Evolutionary conservation across 352 stramenopile genomes (phyloP).

Genomic region (Phytopythium kandeliae): DNA sequence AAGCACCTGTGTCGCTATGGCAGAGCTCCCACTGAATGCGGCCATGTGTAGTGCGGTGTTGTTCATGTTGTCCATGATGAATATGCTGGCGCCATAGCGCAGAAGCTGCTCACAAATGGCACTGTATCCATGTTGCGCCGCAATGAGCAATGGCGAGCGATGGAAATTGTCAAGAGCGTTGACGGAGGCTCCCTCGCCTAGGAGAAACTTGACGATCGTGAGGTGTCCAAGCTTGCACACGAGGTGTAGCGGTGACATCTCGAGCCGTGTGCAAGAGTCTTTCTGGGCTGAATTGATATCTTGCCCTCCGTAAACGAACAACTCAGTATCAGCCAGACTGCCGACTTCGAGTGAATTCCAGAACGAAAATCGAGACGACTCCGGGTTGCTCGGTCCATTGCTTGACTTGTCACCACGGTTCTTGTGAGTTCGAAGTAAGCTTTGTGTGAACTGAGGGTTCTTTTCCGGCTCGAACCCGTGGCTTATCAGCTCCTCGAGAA

Average conservation of each 20-base stretch:
- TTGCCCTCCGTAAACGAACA: slow-evolving; percentile 64
- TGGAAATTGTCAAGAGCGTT: slow-evolving; percentile 45
- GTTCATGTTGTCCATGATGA: slow-evolving; percentile 48
- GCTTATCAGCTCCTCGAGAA: slow-evolving; percentile 43
- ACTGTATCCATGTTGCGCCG: slow-evolving; percentile 45
- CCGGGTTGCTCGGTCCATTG: slow-evolving; percentile 17
- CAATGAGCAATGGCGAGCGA: slow-evolving; percentile 53
- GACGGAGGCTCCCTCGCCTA: slow-evolving; percentile 37
- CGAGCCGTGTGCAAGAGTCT: slow-evolving; percentile 27
- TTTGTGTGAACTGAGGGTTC: slow-evolving; percentile 51
- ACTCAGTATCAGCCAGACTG: slow-evolving; percentile 34
- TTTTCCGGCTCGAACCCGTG: slow-evolving; percentile 47
- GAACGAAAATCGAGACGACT: slow-evolving; percentile 36
- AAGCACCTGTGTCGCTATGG: slow-evolving; percentile 35
- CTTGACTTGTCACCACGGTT: slow-evolving; percentile 21
- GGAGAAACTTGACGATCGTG: slow-evolving; percentile 36
- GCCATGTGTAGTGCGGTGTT: slow-evolving; percentile 67
- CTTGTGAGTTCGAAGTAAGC: slow-evolving; percentile 24
- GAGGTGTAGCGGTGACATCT: slow-evolving; percentile 47
- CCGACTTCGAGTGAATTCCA: slow-evolving; percentile 39
- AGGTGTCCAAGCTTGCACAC: slow-evolving; percentile 38
- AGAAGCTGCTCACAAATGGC: slow-evolving; percentile 44
- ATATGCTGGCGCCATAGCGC: slow-evolving; percentile 31
- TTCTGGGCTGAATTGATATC: slow-evolving; percentile 40
- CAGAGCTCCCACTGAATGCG: slow-evolving; percentile 42